A percentile compares a stretch with the other conserved stretches of the same genome.
phyloP scores from a whole-genome alignment of 2,329 filamentous ascomycete species.

The Oidium heveae region DNA sequence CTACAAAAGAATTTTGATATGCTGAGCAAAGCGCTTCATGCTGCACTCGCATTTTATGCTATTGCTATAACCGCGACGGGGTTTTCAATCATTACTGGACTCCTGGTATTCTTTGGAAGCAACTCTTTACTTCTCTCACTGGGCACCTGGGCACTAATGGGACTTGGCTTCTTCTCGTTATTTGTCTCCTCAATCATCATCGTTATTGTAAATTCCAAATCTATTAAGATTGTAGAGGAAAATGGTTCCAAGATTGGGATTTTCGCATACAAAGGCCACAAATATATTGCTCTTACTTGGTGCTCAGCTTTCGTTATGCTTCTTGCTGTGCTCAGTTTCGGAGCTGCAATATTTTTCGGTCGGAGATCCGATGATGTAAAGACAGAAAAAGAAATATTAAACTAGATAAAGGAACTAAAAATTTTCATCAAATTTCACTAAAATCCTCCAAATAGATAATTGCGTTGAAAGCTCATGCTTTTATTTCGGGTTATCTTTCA shows the following conservation, averaged over 20 bases:
- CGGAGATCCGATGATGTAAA: constrained; percentile 1
- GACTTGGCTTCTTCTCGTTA: constrained; percentile 25
- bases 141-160: constrained; percentile 23
- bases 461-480: no score
- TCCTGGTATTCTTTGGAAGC: constrained; percentile 19
- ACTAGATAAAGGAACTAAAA: no score
- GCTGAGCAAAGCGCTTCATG: constrained; percentile 22
- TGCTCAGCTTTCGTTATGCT: constrained; percentile 23
- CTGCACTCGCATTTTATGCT: constrained; percentile 32
- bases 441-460: no score
- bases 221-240: constrained; percentile 21
- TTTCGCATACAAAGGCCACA: constrained; percentile 20
- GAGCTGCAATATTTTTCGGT: constrained; percentile 10
- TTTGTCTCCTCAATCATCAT: constrained; percentile 53
- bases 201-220: constrained; percentile 33
- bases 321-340: constrained; percentile 10
- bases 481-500: no score
- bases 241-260: constrained; percentile 12
- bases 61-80: constrained; percentile 28
- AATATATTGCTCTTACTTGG: constrained; percentile 35
- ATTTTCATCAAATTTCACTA: no score
- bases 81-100: constrained; percentile 21
- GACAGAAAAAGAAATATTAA: no score
- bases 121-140: constrained; percentile 21
- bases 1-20: constrained; percentile 27